Conservation (phyloP, 805 yeast species). For the Priceomyces fermenticarens region DNA sequence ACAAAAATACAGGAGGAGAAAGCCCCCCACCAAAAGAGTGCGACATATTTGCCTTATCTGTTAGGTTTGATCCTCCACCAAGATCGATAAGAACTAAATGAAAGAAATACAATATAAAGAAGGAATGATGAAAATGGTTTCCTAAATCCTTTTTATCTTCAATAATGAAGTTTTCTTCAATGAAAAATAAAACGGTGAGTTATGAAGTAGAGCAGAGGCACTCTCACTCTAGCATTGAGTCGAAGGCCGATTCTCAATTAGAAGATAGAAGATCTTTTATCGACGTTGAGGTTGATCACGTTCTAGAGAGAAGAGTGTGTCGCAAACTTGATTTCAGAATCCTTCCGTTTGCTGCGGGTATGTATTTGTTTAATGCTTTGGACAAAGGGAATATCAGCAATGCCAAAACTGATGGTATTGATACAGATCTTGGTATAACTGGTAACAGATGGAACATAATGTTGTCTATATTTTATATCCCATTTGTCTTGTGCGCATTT, state of each 20-base stretch:
- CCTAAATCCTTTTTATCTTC: too few species aligned
- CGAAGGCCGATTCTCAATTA: slow-evolving; percentile 10
- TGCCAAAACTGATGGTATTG: slow-evolving; percentile 48
- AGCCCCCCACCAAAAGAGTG: too few species aligned
- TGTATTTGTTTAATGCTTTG: slow-evolving; percentile 47
- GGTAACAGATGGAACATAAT: slow-evolving; percentile 45
- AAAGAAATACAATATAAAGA: too few species aligned
- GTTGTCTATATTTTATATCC: slow-evolving; percentile 44
- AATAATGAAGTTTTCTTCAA: too few species aligned
- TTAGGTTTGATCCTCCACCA: too few species aligned
- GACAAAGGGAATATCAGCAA: slow-evolving; percentile 50
- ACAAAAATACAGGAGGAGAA: too few species aligned
- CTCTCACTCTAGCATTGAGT: slow-evolving; percentile 3
- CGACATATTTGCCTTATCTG: too few species aligned
- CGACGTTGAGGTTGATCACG: slow-evolving; percentile 12
- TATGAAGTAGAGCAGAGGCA: slow-evolving; percentile 7
- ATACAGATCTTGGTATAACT: slow-evolving; percentile 35
- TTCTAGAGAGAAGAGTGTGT: slow-evolving; percentile 27
- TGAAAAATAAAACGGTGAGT: too few species aligned
- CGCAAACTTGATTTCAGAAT: slow-evolving; percentile 43
- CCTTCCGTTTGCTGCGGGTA: slow-evolving; percentile 42
- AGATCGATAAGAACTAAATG: too few species aligned
- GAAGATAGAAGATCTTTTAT: slow-evolving; percentile 9
- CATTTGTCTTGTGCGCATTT: slow-evolving; percentile 44
- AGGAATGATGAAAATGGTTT: too few species aligned